phyloP scores from a whole-genome alignment of 83 land plant species.

The Picea engelmannii region DNA sequence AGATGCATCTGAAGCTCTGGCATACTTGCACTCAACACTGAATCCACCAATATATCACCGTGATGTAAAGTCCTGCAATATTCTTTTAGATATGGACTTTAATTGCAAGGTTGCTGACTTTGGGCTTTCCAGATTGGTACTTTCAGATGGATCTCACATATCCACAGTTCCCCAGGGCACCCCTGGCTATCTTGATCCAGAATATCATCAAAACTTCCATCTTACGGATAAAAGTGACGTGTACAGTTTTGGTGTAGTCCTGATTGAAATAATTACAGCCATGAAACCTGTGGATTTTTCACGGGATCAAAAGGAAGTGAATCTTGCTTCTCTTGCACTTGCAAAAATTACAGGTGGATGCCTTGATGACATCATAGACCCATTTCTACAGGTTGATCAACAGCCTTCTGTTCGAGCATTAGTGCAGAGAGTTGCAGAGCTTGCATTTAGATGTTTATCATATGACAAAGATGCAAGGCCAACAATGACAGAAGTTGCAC shows the following conservation, averaged over 20 bases:
- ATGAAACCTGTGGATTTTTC: constrained; percentile 75
- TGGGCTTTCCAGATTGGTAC: constrained; percentile 70
- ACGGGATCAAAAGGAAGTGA: constrained; percentile 59
- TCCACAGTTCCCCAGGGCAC: constrained; percentile 91
- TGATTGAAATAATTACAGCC: constrained; percentile 75
- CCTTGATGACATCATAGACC: constrained; percentile 76
- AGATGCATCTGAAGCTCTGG: constrained; percentile 77
- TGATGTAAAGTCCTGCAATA: constrained; percentile 83
- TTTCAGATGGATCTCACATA: constrained; percentile 62
- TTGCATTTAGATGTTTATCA: constrained; percentile 82
- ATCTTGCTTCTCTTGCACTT: constrained; percentile 67
- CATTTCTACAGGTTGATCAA: constrained; percentile 41
- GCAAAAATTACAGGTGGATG: constrained; percentile 60
- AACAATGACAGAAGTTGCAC: constrained; percentile 73
- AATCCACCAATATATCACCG: constrained; percentile 84
- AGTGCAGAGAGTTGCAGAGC: constrained; percentile 70
- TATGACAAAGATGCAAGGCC: constrained; percentile 79
- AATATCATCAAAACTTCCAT: constrained; percentile 80
- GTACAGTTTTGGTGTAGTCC: constrained; percentile 89
- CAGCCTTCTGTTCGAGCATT: constrained; percentile 61
- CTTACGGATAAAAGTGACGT: constrained; percentile 86
- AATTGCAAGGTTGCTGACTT: constrained; percentile 84
- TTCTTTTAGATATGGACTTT: constrained; percentile 63
- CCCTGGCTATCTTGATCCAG: constrained; percentile 81
- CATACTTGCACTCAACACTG: constrained; percentile 61